Evolutionary conservation across 148 eudicot species (phyloP), one percentile per base, ranked within the genome.

Genomic region (Suaeda aralocaspica): DNA sequence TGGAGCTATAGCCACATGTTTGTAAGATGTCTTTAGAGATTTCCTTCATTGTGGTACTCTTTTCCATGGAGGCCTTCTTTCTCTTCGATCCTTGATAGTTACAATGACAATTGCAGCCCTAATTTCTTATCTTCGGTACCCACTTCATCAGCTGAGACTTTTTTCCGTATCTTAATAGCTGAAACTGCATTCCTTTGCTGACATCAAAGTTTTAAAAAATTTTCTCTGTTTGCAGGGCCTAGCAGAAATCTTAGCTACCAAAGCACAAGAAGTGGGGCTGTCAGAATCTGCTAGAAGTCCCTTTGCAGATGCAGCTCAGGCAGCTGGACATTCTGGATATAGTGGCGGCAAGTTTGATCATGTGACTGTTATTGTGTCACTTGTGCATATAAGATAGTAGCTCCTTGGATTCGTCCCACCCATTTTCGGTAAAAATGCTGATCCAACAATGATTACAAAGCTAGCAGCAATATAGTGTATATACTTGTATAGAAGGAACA

Each of bases 291-390:
- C 74, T 7, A 74, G 86, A 77, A 90, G 84, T 67, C 98, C 98
- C 22, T 90, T 92, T 73, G 84, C 89, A 14, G 98, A 90, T 78
- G 84, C 84, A 26, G 96, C 82, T 31, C 83, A 82, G 59, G 96
- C 89, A 41, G 92, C 89, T 57, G 98, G 98, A 34, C 86, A 79
- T 72, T 8, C 69, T 6, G 89, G 85, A 57, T 83, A 75, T 46
- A 76, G 71, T 11, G 96, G 91, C 6, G 91, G 96, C 62, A 89
- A 84, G 82, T 84, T 78, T 52, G 96, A 89, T 69, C 84, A 84
- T 71, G 92, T 85, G 70, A 78, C 86, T 25, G 96, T 89, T 46
- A 70, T 89, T 19, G 88, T 89, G 44, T 89, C 96, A 29, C 57
- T 80, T 51, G 88, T 89, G 58, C 76, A 77, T n/a, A 80, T 1